Evolutionary conservation across 768 basidiomycete genomes (phyloP), one percentile per base, ranked within the genome.

Genomic region (Sporobolomyces phaffii): DNA sequence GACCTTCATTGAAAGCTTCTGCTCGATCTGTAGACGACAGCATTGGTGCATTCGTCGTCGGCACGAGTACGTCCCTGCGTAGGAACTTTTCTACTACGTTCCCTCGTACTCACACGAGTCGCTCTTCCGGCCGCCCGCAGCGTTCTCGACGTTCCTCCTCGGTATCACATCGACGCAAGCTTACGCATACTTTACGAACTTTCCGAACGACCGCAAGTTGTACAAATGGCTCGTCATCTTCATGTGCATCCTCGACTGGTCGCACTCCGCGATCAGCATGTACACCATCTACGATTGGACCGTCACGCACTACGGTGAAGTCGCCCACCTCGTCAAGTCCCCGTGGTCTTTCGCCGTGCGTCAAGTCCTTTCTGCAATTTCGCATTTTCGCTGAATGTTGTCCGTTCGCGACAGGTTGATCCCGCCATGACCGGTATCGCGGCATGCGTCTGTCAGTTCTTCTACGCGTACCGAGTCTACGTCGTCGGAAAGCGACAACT

Each of bases 201-300:
- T 65, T 29, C 58, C 51, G 1, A 65, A 60, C 20, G 57, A 60
- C 58, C 45, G 40, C 34, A 56, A 56, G 3, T 18, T 65, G 24
- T 65, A 65, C 51, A 54, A 45, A 43, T 59, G 50, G 50, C 18
- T 60, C 26, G 64, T 65, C 20, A 31, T 51, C 28, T 48, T 52
- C 2, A 38, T 65, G 20, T 44, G 59, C 13, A 14, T 59, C 13
- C 49, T 65, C 26, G 64, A 65, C 36, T 65, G 64, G 64, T 29
- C 33, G 6, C 64, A 65, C 29, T 26, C 41, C 10, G 58, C 58
- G 7, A 24, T 65, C 50, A 38, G 22, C 24, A 52, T 58, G 47
- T 67, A 44, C 60, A 67, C 59, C 2, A 44, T 67, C n/a, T 67
- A 67, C 44, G 45, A 56, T 38, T 67, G 65, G 65, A 54, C 52